phyloP scores from a whole-genome alignment of 1,284 basidiomycete genomes.

The Austroboletus novae-zelandiae region DNA sequence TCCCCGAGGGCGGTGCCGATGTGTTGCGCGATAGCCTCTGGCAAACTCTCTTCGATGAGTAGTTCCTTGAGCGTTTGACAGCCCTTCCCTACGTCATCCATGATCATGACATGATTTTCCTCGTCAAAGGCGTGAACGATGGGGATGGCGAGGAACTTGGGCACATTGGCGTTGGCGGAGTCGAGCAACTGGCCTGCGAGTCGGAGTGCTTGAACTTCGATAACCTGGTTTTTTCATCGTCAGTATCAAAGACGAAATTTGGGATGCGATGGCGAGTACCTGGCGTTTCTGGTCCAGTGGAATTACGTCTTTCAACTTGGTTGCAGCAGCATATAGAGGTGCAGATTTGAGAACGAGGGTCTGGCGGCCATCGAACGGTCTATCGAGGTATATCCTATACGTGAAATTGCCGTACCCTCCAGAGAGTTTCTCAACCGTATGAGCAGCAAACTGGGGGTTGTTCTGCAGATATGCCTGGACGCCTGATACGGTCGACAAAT shows the following conservation, averaged over 20 bases:
- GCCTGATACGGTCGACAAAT: slow-evolving; percentile 37
- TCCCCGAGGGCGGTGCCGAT: slow-evolving; percentile 51
- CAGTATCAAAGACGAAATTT: not conserved
- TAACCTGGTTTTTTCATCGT: slow-evolving; percentile 32
- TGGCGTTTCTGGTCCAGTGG: slow-evolving; percentile 50
- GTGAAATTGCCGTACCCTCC: slow-evolving; percentile 56
- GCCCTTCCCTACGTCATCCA: slow-evolving; percentile 54
- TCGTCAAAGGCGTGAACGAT: slow-evolving; percentile 49
- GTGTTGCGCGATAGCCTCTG: slow-evolving; percentile 32
- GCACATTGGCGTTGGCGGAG: slow-evolving; percentile 18
- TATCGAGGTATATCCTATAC: slow-evolving; percentile 46
- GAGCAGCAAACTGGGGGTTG: slow-evolving; percentile 38
- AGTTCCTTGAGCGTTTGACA: slow-evolving; percentile 47
- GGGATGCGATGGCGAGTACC: slow-evolving; percentile 34
- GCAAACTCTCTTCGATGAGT: slow-evolving; percentile 39
- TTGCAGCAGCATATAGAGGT: slow-evolving; percentile 39
- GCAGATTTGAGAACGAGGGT: slow-evolving; percentile 60
- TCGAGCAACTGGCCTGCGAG: slow-evolving; percentile 32
- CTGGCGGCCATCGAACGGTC: slow-evolving; percentile 36
- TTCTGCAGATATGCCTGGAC: slow-evolving; percentile 38
- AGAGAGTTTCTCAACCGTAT: slow-evolving; percentile 35
- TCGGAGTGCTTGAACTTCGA: slow-evolving; percentile 51
- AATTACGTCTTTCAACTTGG: slow-evolving; percentile 18
- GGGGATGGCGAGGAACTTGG: slow-evolving; percentile 47
- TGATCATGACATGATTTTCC: slow-evolving; percentile 48